Evolutionary conservation across 345 rosid genomes (phyloP).

Genomic region (Eucalyptus pauciflora): DNA sequence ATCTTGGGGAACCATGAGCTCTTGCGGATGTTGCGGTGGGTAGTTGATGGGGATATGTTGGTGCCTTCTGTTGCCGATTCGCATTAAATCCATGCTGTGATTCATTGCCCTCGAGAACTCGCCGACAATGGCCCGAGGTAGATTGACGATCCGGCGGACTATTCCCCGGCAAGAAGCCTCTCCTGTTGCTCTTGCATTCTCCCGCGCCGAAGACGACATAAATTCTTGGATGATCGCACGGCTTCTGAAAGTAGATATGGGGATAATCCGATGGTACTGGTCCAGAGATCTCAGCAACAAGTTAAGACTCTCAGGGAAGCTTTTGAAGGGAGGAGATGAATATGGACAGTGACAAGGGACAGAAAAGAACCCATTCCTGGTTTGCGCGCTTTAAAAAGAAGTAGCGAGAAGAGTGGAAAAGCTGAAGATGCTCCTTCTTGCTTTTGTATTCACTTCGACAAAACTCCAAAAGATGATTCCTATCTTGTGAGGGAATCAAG

Average conservation of each 20-base stretch:
- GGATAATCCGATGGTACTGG: neutral
- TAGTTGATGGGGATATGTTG: constrained; percentile 4
- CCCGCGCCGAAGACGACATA: constrained; percentile 14
- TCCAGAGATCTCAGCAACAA: neutral
- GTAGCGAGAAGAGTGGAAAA: neutral
- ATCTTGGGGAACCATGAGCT: constrained; percentile 12
- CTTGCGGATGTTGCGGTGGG: constrained; percentile 3
- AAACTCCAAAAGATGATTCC: constrained; percentile 1
- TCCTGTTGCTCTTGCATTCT: constrained; percentile 2
- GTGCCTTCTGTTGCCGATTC: constrained; percentile 21
- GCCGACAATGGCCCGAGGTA: constrained; percentile 32
- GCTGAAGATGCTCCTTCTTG: constrained; percentile 10
- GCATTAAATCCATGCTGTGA: constrained; percentile 9
- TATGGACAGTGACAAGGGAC: neutral
- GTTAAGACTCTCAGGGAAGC: neutral
- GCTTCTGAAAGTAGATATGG: neutral
- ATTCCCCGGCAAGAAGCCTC: constrained; percentile 20
- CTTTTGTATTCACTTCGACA: neutral
- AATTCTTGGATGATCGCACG: neutral
- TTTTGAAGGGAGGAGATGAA: neutral
- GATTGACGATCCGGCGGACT: constrained; percentile 34
- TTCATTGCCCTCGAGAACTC: constrained; percentile 34
- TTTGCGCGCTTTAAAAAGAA: neutral
- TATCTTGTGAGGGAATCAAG: constrained; percentile 9
- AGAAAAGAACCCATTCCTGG: neutral